Base-by-base conservation (phyloP, 805 yeast species). In the Ascoidea asiatica region DNA sequence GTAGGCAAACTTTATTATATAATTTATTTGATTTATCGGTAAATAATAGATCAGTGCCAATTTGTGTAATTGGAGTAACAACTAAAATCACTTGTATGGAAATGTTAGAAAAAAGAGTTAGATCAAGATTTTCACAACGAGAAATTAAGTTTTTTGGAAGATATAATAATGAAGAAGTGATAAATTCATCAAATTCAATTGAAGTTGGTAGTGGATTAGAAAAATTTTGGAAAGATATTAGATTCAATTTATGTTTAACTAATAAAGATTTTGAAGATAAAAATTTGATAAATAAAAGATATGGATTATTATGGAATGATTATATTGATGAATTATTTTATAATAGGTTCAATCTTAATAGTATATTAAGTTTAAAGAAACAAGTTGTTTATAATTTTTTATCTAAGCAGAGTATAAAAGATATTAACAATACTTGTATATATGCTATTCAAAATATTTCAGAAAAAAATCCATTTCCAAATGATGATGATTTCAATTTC, bases 21-120 rank as follows among this genome's bases (percentile, higher is more conserved):
- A 90, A 89, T 53, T 63, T 92, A 39, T 84, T 92, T 57, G 97
- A 92, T 54, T 67, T 89, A 53, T 79, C 95, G 1, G 95, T 87
- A 56, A 71, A 64, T 46, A 65, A 77, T 40, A 70, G 77, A 18
- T 68, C 74, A 2, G 69, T 75, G 1, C 95, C 96, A 1, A 77
- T 89, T 4, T 74, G 92, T 43, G 84, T 90, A 5, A 60, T 92
- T 41, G 97, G 97, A 1, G 61, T 81, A 11, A 79, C 94, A 1
- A 72, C 89, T 1, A 78, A 81, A 44, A 66, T 86, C 42, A 85
- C 84, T 5, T 72, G 87, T 0, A 68, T 89, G 42, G 97, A 90
- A 53, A 68, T 77, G 53, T 65, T 92, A 40, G 99, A 92, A 56
- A 92, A 90, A 56, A 71, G 99, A 54, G 97, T 92, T 1, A 73